Base-by-base conservation (phyloP, 257 asterid species). In the Solanum arcanum region DNA sequence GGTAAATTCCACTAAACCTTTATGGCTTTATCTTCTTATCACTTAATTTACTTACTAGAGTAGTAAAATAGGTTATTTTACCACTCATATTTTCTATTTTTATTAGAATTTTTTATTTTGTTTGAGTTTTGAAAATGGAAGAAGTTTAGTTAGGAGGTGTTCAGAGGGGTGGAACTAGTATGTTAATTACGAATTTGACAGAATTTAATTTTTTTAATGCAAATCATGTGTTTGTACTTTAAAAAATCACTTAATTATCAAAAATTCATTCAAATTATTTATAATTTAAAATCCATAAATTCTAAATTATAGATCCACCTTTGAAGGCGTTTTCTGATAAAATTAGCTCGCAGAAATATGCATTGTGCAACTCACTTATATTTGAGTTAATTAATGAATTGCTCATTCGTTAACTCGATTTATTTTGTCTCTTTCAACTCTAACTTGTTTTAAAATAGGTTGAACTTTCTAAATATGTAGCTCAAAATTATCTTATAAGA, bases 341-440 rank as follows among this genome's bases (percentile, higher is more conserved):
- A 56, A 56, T 56, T 56, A 56, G 25, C 5, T 3, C n/a, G 20
- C 11, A 56, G 0, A 20, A 56, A 20, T 56, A 56, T 56, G 4
- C 0, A 1, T 7, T 0, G 2, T 11, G 0, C 0, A 18, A 1
- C 25, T 56, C 1, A 1, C 12, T 6, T 56, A 20, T 56, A 25
- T 1, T 56, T 56, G 64, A 56, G 64, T 56, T 56, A n/a, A n/a
- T 7, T 18, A 56, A 56, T 56, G 11, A 56, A 2, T 2, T 56
- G 2, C 25, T 56, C 12, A 56, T 56, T 56, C 3, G 8, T 56
- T 56, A 56, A 56, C 5, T 56, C 12, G 2, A 3, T 3, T 1
- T 29, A 29, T 29, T 68, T 69, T 5, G 0, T 9, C 12, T 13
- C 3, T 31, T 15, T 3, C 3, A 15, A 52, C 15, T 15, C 7